These are phyloP conservation scores for Trypanosoma cruzi DNA, from an alignment of 208 protist genomes.

Conservation along the genomic window DNA sequence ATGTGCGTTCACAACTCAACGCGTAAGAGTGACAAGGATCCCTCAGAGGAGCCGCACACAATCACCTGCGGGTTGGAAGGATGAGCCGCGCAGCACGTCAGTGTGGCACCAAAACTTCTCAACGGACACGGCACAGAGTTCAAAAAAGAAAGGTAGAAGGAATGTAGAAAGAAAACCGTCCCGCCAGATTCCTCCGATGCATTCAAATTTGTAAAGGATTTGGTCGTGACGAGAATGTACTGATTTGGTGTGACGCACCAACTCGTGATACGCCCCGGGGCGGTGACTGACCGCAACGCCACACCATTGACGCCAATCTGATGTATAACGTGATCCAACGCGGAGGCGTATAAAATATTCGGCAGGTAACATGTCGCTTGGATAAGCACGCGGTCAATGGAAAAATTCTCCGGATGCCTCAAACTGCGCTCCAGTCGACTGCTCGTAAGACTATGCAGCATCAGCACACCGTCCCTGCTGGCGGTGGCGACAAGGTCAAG, in stretches of 20 bases:
- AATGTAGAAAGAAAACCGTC: constrained; percentile 71
- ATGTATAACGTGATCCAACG: constrained; percentile 73
- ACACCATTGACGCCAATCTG: constrained; percentile 85
- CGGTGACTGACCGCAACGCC: constrained; percentile 52
- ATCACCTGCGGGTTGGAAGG: constrained; percentile 67
- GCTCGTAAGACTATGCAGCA: constrained; percentile 77
- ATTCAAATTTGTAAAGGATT: constrained; percentile 20
- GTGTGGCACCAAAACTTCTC: constrained; percentile 30
- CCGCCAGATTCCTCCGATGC: constrained; percentile 18
- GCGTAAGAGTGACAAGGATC: constrained; percentile 34
- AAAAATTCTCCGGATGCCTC: constrained; percentile 57
- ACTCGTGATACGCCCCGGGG: constrained; percentile 62
- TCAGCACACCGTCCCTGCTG: constrained; percentile 77
- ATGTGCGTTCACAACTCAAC: background rate
- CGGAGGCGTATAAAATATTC: constrained; percentile 76
- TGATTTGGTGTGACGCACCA: constrained; percentile 74
- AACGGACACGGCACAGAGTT: constrained; percentile 52
- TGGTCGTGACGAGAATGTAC: constrained; percentile 65
- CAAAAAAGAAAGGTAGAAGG: constrained; percentile 63
- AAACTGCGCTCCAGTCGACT: constrained; percentile 70
- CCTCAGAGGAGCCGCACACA: constrained; percentile 44
- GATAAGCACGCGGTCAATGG: constrained; percentile 82
- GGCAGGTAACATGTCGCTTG: constrained; percentile 81
- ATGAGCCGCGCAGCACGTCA: constrained; percentile 53
- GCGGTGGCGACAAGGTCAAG: constrained; percentile 86